Evolutionary conservation across 129 eudicot species (phyloP), one percentile per base, ranked within the genome.

Genomic region (Apium graveolens): DNA sequence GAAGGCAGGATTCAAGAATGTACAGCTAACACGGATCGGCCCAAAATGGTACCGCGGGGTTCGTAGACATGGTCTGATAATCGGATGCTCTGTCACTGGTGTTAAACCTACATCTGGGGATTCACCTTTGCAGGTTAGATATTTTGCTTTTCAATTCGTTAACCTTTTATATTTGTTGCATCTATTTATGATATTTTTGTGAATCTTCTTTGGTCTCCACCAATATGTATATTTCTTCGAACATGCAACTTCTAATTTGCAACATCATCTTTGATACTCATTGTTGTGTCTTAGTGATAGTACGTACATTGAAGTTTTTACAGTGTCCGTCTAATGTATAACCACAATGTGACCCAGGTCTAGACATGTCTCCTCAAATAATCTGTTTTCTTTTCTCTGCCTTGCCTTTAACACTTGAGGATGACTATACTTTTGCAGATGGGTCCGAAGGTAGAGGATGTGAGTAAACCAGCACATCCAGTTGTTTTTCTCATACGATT

Each of bases 11-110:
- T 96, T 96, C 60, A 86, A 85, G 81, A 91, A 96, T 81, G 97
- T 92, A 29, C 91, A 92, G 75, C 79, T 96, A 6, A 96, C 89
- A 78, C 89, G 97, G 83, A 92, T 96, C 62, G 97, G 99, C 49
- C 99, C 99, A 37, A 85, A 92, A 85, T 96, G 99, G 97, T 96
- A 90, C 26, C 97, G 99, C 79, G 97, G 99, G 70, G 99, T 96
- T 43, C 99, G 99, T 34, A 87, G 99, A 24, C 99, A 92, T 78
- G 97, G 99, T 53, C 90, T 96, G 39, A 96, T 92, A 83, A 92
- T 96, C 97, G 99, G 99, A 35, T 96, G 97, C 78, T 92, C 97
- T 18, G 99, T 92, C 35, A 92, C 96, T 0, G 99, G 97, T 70
- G 90, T 92, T 55, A 96, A 96, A 82, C 84, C 95, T 24, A 81